phyloP scores from a whole-genome alignment of 805 yeast species.

The Naumovozyma castellii region DNA sequence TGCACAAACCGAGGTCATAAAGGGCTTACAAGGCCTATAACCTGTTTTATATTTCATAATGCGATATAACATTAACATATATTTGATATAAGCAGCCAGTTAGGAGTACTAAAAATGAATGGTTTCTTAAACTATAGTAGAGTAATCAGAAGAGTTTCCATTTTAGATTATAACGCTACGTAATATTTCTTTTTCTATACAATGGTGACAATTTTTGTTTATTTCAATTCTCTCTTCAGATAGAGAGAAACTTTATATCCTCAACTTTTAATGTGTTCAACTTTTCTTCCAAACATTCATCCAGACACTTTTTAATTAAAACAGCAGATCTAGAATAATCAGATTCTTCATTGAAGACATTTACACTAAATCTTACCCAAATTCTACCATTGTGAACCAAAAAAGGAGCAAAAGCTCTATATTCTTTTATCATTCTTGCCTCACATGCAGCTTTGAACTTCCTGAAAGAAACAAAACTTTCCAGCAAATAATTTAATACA shows the following conservation, averaged over 20 bases:
- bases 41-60: too few relatives aligned
- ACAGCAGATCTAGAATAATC: conserved; percentile 34
- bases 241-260: too few relatives aligned
- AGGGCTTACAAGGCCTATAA: conserved; percentile 24
- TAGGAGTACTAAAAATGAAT: too few relatives aligned
- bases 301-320: background rate
- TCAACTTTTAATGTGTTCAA: too few relatives aligned
- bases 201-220: background rate
- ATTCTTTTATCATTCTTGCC: conserved; percentile 17
- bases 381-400: conserved; percentile 33
- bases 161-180: background rate
- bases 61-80: too few relatives aligned
- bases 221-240: too few relatives aligned
- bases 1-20: conserved; percentile 30
- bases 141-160: too few relatives aligned
- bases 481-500: conserved; percentile 9
- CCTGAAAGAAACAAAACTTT: conserved; percentile 10
- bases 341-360: conserved; percentile 45
- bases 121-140: too few relatives aligned
- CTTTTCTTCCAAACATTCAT: conserved; percentile 2
- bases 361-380: conserved; percentile 49
- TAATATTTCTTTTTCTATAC: too few relatives aligned
- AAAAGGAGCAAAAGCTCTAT: conserved; percentile 43
- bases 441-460: conserved; percentile 15
- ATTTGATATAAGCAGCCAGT: too few relatives aligned